Percentiles rank a stretch among this genome's conserved stretches.
Evolutionary conservation across 2,329 filamentous ascomycete species (phyloP).

Genomic region (Dactylonectria estremocensis): DNA sequence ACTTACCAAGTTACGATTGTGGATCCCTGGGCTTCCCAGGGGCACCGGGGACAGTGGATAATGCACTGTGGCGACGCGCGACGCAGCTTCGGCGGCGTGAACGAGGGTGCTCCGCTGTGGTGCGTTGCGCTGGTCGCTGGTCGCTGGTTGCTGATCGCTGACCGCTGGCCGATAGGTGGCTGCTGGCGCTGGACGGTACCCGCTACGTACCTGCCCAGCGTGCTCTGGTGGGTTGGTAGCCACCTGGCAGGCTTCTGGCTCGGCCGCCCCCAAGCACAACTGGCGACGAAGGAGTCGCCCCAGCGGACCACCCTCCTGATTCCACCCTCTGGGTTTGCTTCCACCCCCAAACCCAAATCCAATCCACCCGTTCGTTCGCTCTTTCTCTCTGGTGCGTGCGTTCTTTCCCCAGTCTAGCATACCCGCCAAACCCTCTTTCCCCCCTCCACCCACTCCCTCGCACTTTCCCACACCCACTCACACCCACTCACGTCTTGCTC

Average conservation of each 20-base stretch:
- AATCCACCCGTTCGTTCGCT: slow-evolving; percentile 42
- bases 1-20: background rate
- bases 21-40: background rate
- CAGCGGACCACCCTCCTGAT: slow-evolving; percentile 1
- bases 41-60: slow-evolving; percentile 28
- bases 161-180: no score
- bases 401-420: slow-evolving; percentile 44
- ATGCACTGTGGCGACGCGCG: slow-evolving; percentile 34
- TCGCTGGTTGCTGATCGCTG: no score
- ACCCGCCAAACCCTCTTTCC: slow-evolving; percentile 41
- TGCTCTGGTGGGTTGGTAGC: background rate
- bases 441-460: slow-evolving; percentile 27
- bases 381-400: slow-evolving; percentile 22
- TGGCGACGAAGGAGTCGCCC: slow-evolving; percentile 26
- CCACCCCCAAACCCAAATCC: slow-evolving; percentile 27
- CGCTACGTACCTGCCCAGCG: background rate
- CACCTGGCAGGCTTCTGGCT: slow-evolving; percentile 11
- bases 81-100: background rate
- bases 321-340: background rate
- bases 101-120: background rate
- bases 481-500: slow-evolving; percentile 31
- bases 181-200: background rate
- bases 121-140: background rate
- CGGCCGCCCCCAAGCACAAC: slow-evolving; percentile 14
- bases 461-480: slow-evolving; percentile 38